Conservation (phyloP, 2,329 filamentous ascomycete species). For the Botrytis pseudocinerea region DNA sequence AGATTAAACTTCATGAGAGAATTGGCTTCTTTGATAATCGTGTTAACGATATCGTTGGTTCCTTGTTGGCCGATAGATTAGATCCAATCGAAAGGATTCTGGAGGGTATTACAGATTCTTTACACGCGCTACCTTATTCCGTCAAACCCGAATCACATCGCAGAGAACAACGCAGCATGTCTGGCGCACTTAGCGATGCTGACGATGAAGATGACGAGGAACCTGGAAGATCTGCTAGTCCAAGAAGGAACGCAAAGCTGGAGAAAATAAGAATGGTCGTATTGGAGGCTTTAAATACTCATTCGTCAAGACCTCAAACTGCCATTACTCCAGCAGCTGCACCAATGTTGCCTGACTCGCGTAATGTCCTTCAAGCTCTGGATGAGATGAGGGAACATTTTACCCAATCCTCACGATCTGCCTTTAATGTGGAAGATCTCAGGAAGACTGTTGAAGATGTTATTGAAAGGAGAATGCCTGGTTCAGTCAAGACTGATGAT, state of each 20-base stretch:
- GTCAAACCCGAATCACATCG: conserved; percentile 56
- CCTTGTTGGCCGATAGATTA: conserved; percentile 72
- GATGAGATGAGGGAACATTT: conserved; percentile 61
- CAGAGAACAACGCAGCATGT: conserved; percentile 64
- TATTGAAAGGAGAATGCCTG: conserved; percentile 57
- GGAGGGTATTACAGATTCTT: conserved; percentile 69
- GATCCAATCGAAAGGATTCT: conserved; percentile 81
- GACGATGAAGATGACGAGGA: conserved; percentile 80
- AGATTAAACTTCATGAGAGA: conserved; percentile 77
- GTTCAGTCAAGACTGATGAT: conserved; percentile 50
- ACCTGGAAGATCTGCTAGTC: conserved; percentile 71
- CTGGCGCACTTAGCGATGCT: conserved; percentile 78
- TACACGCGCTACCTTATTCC: conserved; percentile 54
- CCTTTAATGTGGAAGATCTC: conserved; percentile 55
- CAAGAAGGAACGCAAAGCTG: conserved; percentile 72
- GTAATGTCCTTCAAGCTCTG: conserved; percentile 65
- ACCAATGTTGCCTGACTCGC: conserved; percentile 39
- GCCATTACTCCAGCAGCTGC: conserved; percentile 33
- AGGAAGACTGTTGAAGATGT: conserved; percentile 64
- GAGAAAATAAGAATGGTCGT: conserved; percentile 78
- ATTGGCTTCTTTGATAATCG: conserved; percentile 88
- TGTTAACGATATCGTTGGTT: conserved; percentile 82
- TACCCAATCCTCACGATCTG: conserved; percentile 46
- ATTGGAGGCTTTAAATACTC: conserved; percentile 68
- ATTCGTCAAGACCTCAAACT: conserved; percentile 48